Evolutionary conservation across 192 early-diverging fungal genomes (phyloP), one percentile per base, ranked within the genome.

Genomic region (Allomyces macrogynus): DNA sequence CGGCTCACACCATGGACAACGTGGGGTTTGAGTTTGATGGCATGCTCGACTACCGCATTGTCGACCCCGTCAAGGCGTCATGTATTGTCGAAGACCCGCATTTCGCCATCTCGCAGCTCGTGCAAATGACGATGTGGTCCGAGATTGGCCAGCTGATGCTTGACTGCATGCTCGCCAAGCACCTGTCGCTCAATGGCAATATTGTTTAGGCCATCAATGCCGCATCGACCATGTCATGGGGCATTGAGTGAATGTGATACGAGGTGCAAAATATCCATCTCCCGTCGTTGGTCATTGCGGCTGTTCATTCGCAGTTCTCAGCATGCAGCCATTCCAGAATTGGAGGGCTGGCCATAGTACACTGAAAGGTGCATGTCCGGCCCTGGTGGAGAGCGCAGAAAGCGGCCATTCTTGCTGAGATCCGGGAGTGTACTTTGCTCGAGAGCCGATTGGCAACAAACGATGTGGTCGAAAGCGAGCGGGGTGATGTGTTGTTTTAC

Each of bases 81-180:
- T 97, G 95, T 74, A 92, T 92, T 23, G 89, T 96, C 8, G 91
- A 91, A 65, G 82, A 98, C 72, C 86, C 89, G 25, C 91, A 95
- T 72, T 98, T 92, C 76, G 91, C 95, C 16, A 77, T 98, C 49
- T 82, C 90, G 9, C 95, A 98, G 74, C 79, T 98, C 66, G 95
- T 93, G n/a, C 95, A 98, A 73, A 98, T 93, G 8, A 95, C 95
- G 0, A 95, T 98, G 95, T 86, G 95, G 49, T 93, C 95, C 5
- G 95, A 98, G 71, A 98, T 98, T 70, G 95, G 95, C 44, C 92
- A 95, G 76, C 88, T 98, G 86, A 96, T 91, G 4, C 76, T 98
- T 67, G 95, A 98, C 72, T 82, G 87, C 12, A 98, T 93, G 18
- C 76, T 98, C 63, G 91, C 92, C 0, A 90, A 98, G 74, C 84